A percentile compares a stretch with the other conserved stretches of the same genome.
phyloP scores from a whole-genome alignment of 352 stramenopile genomes.

The Phytopythium montanum region DNA sequence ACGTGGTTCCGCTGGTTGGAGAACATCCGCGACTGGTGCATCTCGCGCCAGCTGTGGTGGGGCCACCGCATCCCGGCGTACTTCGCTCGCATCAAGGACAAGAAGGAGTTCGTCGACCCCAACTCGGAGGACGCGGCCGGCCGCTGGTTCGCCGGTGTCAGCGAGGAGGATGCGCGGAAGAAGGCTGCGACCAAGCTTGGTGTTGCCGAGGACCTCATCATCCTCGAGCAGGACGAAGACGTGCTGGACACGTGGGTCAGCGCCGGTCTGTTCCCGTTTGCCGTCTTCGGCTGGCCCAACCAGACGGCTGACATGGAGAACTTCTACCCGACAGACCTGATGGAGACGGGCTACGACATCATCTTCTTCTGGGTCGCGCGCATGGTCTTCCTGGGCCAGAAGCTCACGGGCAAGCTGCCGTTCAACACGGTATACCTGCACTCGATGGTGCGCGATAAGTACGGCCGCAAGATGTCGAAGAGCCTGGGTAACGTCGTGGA shows the following conservation, averaged over 20 bases:
- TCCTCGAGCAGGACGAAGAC: slow-evolving; percentile 97
- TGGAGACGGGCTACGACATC: slow-evolving; percentile 99
- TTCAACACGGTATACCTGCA: slow-evolving; percentile 98
- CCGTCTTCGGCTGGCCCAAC: slow-evolving; percentile 82
- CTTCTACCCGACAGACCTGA: slow-evolving; percentile 95
- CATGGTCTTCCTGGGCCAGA: slow-evolving; percentile 96
- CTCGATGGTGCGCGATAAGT: slow-evolving; percentile 97
- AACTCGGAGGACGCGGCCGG: slow-evolving; percentile 54
- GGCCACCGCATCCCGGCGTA: slow-evolving; percentile 99
- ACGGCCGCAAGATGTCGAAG: slow-evolving; percentile 99
- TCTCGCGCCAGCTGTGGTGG: slow-evolving; percentile 99
- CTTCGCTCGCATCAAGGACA: slow-evolving; percentile 90
- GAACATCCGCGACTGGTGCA: slow-evolving; percentile 99
- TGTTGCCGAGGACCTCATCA: slow-evolving; percentile 54
- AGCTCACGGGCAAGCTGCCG: slow-evolving; percentile 95
- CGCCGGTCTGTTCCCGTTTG: slow-evolving; percentile 95
- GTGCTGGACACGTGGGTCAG: slow-evolving; percentile 99
- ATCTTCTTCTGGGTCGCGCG: slow-evolving; percentile 99
- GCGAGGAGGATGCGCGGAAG: slow-evolving; percentile 82
- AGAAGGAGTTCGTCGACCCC: slow-evolving; percentile 59
- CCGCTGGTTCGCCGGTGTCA: slow-evolving; percentile 77
- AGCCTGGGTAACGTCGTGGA: slow-evolving; percentile 99
- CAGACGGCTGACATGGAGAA: slow-evolving; percentile 64
- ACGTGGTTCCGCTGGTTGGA: slow-evolving; percentile 97
- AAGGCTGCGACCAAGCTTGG: slow-evolving; percentile 82